Percentiles rank a stretch among this genome's conserved stretches.
These are phyloP conservation scores for Vitis hybrid DNA, from an alignment of 177 flowering plant species.

Conservation along the genomic window DNA sequence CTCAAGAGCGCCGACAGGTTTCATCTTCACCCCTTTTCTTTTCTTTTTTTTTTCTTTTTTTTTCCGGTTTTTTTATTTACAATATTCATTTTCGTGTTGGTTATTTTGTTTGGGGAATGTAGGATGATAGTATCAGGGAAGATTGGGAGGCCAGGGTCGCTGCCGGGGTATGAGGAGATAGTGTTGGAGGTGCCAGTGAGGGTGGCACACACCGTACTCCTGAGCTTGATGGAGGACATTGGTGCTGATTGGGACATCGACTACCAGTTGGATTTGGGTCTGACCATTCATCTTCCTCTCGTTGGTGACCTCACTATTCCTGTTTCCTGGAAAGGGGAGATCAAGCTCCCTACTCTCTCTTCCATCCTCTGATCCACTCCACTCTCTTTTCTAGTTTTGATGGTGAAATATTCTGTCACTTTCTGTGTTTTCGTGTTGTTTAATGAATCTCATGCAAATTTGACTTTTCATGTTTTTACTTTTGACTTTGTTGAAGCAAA, in stretches of 20 bases:
- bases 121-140: conserved; percentile 50
- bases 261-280: conserved; percentile 42
- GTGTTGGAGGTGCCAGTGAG: conserved; percentile 39
- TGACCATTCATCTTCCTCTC: conserved; percentile 36
- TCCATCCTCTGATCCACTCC: conserved; percentile 23
- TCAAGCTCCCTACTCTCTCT: conserved; percentile 50
- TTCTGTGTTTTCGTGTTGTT: too few relatives aligned
- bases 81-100: too few relatives aligned
- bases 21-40: not conserved
- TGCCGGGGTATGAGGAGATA: conserved; percentile 36
- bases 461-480: too few relatives aligned
- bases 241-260: conserved; percentile 74
- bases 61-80: too few relatives aligned
- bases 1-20: conserved; percentile 64
- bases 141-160: conserved; percentile 55
- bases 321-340: conserved; percentile 36
- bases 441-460: too few relatives aligned
- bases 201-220: conserved; percentile 39
- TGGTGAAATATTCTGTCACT: too few relatives aligned
- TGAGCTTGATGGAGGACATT: conserved; percentile 54
- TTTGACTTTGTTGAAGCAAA: too few relatives aligned
- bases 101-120: not conserved
- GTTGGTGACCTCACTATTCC: conserved; percentile 46
- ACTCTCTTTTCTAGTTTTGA: too few relatives aligned
- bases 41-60: too few relatives aligned